Base-by-base conservation (phyloP, 1,284 basidiomycete species). In the Leccinum colubrinum region DNA sequence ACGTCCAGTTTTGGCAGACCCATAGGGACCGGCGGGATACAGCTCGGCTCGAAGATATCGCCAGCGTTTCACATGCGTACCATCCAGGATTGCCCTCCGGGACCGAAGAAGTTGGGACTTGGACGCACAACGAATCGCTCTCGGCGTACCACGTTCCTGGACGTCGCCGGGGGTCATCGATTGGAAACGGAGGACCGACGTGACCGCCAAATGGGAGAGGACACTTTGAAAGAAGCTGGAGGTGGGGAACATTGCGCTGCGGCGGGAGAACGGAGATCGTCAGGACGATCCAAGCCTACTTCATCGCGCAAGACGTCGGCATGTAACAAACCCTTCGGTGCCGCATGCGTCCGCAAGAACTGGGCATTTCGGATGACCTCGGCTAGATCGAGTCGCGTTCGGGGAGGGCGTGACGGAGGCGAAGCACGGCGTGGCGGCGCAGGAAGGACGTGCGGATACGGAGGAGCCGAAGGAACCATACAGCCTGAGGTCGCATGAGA, bases 211-310 rank as follows among this genome's bases (percentile, higher is more conserved):
- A 30, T 98, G 96, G 96, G 96, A 98, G 73, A 82, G 95, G 61
- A 98, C 97, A 3, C 79, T 98, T 1, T 99, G 97, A 96, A 98
- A 98, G 81, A 98, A 98, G 80, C 82, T 99, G 55, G 95, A 97
- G 75, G 96, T 98, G 5, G 97, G 97, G 17, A 96, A 27, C 15
- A 78, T 98, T 27, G 93, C 98, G 25, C 78, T 98, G 2, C 80
- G 98, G 27, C 82, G 90, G 59, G 95, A 98, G 71, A 93, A 98
- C 74, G 97, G 96, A 98, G 79, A 92, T 98, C 65, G 95, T 98
- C 82, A 97, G 97, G 81, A 97, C 93, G 9, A 94, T 97, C 62
- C 95, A 98, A 76, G 96, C 96, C 5, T 97, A 88, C 79, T 97
- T 98, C 81, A 98, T 98, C 75, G 88, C 88, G 17, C 94, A 97